Conservation (phyloP, 352 stramenopile species). For the Pythium vanterpoolii region DNA sequence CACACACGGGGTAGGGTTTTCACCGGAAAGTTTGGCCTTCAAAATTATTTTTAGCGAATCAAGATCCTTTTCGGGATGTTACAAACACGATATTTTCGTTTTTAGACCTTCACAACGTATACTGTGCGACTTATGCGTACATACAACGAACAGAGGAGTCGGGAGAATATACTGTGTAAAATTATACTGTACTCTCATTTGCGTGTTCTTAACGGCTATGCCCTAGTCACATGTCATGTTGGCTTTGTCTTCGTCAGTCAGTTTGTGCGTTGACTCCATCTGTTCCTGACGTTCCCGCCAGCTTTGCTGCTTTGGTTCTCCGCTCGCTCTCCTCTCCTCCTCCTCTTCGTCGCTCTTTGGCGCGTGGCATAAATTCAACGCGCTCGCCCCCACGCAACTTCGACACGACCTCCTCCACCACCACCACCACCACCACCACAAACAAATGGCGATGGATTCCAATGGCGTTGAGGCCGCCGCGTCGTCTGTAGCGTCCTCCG, state of each 20-base stretch:
- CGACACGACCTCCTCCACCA: constrained; percentile 1
- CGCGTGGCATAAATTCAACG: background rate
- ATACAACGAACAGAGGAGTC: too few relatives aligned
- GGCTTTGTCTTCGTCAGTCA: constrained; percentile 12
- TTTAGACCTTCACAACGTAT: background rate
- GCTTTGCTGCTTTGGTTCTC: background rate
- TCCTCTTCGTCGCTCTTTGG: background rate
- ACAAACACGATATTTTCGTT: constrained; percentile 2
- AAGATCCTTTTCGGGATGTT: constrained; percentile 2
- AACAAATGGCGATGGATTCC: constrained; percentile 20
- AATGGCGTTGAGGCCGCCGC: constrained; percentile 14
- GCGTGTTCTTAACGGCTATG: background rate
- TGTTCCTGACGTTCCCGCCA: background rate
- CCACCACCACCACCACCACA: background rate
- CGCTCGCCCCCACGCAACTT: constrained; percentile 17
- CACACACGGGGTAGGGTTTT: constrained; percentile 4
- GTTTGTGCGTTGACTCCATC: constrained; percentile 17
- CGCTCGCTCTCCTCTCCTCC: constrained; percentile 1
- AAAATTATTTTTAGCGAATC: constrained; percentile 7
- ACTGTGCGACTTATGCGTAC: background rate
- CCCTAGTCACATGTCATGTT: background rate
- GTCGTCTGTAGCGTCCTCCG: background rate
- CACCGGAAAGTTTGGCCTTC: background rate
- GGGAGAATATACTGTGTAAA: constrained; percentile 3
- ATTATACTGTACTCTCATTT: background rate